Conservation (phyloP, 371 early-diverging fungal genomes). For the Rhizopus delemar region DNA sequence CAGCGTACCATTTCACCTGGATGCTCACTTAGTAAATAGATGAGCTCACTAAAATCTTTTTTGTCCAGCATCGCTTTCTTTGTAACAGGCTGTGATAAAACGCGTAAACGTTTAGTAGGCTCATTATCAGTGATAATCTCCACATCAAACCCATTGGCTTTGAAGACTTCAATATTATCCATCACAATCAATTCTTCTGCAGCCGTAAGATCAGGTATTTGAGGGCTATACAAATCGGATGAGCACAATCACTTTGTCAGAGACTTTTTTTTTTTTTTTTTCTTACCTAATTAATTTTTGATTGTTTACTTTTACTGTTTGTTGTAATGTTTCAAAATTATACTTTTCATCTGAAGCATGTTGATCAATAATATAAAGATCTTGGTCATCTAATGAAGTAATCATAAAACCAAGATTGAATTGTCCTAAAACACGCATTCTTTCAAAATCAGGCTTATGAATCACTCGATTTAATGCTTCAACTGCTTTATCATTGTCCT, state of each 20-base stretch:
- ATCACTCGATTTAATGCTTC: conserved; percentile 64
- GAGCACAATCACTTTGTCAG: too few species aligned
- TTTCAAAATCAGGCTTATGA: conserved; percentile 78
- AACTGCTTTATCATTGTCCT: conserved; percentile 54
- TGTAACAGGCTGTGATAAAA: conserved; percentile 69
- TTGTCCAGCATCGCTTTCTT: conserved; percentile 65
- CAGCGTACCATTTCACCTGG: conserved; percentile 65
- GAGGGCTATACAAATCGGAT: conserved; percentile 26
- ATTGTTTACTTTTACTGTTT: conserved; percentile 58
- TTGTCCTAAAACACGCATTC: conserved; percentile 93
- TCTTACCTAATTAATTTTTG: conserved; percentile 56
- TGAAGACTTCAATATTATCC: conserved; percentile 71
- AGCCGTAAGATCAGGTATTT: conserved; percentile 67
- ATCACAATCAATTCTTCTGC: conserved; percentile 80
- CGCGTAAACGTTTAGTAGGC: conserved; percentile 64
- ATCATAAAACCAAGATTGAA: conserved; percentile 99
- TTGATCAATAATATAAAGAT: conserved; percentile 96
- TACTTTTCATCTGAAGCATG: conserved; percentile 99
- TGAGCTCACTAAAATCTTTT: conserved; percentile 70
- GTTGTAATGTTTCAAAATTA: conserved; percentile 87
- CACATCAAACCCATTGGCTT: conserved; percentile 81
- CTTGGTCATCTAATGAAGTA: conserved; percentile 58
- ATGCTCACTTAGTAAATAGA: conserved; percentile 46
- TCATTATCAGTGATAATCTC: conserved; percentile 54
- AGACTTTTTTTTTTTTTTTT: not conserved